phyloP scores from a whole-genome alignment of 306 rosid genomes.

The Lupinus albus region DNA sequence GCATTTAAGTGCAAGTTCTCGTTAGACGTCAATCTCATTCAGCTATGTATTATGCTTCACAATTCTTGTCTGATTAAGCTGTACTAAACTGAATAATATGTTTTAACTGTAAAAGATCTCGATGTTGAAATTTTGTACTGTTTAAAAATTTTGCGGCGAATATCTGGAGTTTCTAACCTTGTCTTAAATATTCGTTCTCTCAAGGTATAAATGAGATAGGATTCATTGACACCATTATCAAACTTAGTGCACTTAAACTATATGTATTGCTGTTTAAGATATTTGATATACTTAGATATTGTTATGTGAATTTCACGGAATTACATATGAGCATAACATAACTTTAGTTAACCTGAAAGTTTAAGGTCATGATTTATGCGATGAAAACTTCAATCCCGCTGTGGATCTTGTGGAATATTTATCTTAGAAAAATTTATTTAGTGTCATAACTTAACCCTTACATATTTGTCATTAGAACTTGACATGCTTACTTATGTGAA shows the following conservation, averaged over 20 bases:
- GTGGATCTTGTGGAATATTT: slow-evolving; percentile 6
- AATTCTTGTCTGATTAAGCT: neutral
- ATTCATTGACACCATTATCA: no score
- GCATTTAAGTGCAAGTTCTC: slow-evolving; percentile 2
- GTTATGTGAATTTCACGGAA: no score
- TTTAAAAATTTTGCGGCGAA: neutral
- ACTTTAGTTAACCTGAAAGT: slow-evolving; percentile 1
- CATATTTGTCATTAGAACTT: neutral
- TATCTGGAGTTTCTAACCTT: neutral
- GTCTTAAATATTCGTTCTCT: no score
- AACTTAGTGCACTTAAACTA: no score
- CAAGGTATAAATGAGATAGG: no score
- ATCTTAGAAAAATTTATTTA: slow-evolving; percentile 5
- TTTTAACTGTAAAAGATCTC: neutral
- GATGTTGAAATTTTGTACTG: neutral
- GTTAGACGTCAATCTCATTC: slow-evolving; percentile 6
- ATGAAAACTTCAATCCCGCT: neutral
- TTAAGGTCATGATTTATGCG: slow-evolving; percentile 18
- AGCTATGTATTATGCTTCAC: neutral
- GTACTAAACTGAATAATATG: neutral
- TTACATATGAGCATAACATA: neutral
- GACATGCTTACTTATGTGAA: neutral
- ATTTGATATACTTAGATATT: no score
- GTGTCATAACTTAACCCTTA: neutral
- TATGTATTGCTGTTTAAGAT: no score